Base-by-base conservation (phyloP, 257 asterid genomes). In the Fraxinus quadrangulata region DNA sequence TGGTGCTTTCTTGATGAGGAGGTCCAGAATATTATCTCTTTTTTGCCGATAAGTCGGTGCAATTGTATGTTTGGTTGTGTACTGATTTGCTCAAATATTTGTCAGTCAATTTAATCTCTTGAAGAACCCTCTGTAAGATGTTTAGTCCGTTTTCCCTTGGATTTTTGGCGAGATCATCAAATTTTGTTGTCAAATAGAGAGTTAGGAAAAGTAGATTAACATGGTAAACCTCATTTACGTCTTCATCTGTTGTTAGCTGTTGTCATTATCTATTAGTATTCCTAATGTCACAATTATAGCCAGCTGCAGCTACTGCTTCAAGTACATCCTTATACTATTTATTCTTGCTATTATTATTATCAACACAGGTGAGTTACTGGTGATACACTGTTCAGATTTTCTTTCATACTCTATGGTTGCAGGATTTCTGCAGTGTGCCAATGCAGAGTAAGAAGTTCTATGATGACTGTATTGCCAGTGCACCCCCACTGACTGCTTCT, bases 401-500 rank as follows among this genome's bases (percentile, higher is more conserved):
- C 83, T 81, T 45, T 28, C 72, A 12, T 74, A 61, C 42, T 26
- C 51, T 24, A 34, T 81, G 75, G 36, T 83, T 70, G 74, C 87
- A 84, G 87, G 90, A 70, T 45, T 76, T 67, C 37, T 61, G 70
- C 19, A 63, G 70, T 67, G 73, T 67, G 26, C 72, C 80, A 23
- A 11, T 68, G 86, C 82, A 80, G 84, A 84, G 54, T 19, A 71
- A 14, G 71, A 77, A 84, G 47, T 69, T 78, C 23, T 34, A 54
- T 23, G 85, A 85, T 36, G 81, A 82, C n/a, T 90, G 80, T 79
- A 76, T 70, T 77, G 97, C 99, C 14, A 92, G 97, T 86, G 99
- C 97, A 42, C 97, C 97, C 3, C 99, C 97, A 0, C 33, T 94
- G 74, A 67, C 74, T 68, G 81, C 83, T 42, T 81, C 89, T 30